These are phyloP conservation scores for Alternaria angustiovoidea DNA, from an alignment of 2,329 filamentous ascomycete species.

Conservation along the genomic window DNA sequence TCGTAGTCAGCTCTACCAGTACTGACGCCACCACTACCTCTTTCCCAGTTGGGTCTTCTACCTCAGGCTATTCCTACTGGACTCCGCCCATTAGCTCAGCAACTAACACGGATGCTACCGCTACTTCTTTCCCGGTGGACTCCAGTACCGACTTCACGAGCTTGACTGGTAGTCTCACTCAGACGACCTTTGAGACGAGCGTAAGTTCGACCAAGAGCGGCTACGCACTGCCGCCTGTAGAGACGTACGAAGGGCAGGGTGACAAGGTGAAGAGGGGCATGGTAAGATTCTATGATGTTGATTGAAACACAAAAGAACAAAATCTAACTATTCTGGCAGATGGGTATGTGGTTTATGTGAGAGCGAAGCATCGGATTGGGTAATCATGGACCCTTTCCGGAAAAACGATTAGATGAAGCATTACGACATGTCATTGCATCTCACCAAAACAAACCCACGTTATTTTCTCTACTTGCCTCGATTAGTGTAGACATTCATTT, in stretches of 20 bases:
- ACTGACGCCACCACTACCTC: conserved; percentile 15
- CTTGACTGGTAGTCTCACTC: background rate
- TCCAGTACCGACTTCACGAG: background rate
- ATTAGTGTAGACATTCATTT: background rate
- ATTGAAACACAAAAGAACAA: background rate
- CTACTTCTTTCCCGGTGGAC: conserved; percentile 6
- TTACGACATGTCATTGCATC: background rate
- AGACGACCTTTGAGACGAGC: conserved; percentile 19
- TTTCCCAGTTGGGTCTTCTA: conserved; percentile 6
- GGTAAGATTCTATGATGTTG: conserved; percentile 1
- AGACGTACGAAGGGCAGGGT: background rate
- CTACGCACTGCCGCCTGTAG: conserved; percentile 2
- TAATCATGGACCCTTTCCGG: background rate
- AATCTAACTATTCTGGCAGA: conserved; percentile 13
- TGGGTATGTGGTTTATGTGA: conserved; percentile 23
- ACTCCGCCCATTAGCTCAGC: background rate
- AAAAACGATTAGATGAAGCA: background rate
- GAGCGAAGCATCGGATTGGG: background rate
- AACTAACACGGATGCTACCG: conserved; percentile 7
- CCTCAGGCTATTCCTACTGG: conserved; percentile 4
- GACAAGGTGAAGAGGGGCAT: conserved; percentile 1
- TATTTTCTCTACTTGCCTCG: conserved; percentile 11
- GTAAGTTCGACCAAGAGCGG: conserved; percentile 15
- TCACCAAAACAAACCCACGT: background rate
- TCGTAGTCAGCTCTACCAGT: background rate